Evolutionary conservation across 495 filamentous ascomycete species (phyloP).

Genomic region (Tuber indicum): DNA sequence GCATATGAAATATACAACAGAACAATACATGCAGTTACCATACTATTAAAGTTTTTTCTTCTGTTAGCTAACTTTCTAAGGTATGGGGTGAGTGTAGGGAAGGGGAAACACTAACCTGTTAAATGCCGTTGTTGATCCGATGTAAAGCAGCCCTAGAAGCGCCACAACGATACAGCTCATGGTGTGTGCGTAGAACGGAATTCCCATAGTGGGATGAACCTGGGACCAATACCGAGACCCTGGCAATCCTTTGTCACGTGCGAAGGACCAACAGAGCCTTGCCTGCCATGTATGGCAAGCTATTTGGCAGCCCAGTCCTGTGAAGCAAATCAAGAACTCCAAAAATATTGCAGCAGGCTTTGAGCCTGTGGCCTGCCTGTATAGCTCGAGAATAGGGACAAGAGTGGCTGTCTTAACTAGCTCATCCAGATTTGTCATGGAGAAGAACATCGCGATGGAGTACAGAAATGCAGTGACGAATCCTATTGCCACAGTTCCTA

Average conservation of each 20-base stretch:
- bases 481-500: constrained; percentile 56
- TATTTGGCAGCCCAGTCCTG: constrained; percentile 53
- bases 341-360: constrained; percentile 53
- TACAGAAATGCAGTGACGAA: constrained; percentile 55
- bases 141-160: constrained; percentile 51
- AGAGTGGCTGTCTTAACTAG: constrained; percentile 50
- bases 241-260: constrained; percentile 55
- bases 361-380: constrained; percentile 51
- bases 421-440: constrained; percentile 49
- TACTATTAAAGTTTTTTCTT: constrained; percentile 30
- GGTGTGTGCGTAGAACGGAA: constrained; percentile 52
- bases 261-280: constrained; percentile 57
- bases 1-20: constrained; percentile 52
- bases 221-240: constrained; percentile 47
- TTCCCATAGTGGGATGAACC: constrained; percentile 50
- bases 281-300: constrained; percentile 52
- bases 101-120: constrained; percentile 47
- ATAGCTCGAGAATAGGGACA: constrained; percentile 56
- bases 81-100: background rate
- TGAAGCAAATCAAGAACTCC: constrained; percentile 52
- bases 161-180: constrained; percentile 50
- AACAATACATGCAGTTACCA: constrained; percentile 52
- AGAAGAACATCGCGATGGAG: constrained; percentile 56
- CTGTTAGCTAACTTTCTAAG: constrained; percentile 17
- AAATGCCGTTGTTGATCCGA: constrained; percentile 52